phyloP scores from a whole-genome alignment of 1,284 basidiomycete species.

The Cutaneotrichosporon sp. region DNA sequence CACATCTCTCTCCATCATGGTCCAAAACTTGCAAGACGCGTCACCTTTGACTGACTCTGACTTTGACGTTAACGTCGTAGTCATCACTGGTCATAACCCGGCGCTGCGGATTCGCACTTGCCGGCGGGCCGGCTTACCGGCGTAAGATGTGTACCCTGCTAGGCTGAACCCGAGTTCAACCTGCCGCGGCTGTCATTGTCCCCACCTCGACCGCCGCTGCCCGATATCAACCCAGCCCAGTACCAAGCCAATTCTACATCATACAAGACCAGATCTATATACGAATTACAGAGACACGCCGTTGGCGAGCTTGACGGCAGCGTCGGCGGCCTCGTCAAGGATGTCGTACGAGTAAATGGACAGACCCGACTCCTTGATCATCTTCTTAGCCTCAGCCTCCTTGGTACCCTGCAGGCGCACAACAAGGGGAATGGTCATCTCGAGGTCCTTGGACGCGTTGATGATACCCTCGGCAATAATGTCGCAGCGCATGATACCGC shows the following conservation, averaged over 20 bases:
- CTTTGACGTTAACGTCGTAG: too few relatives aligned
- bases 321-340: slow-evolving; percentile 64
- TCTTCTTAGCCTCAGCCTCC: slow-evolving; percentile 89
- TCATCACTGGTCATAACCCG: too few relatives aligned
- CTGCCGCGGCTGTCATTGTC: too few relatives aligned
- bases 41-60: too few relatives aligned
- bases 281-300: not conserved
- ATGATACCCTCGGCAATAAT: slow-evolving; percentile 96
- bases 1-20: too few relatives aligned
- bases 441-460: slow-evolving; percentile 90
- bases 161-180: too few relatives aligned
- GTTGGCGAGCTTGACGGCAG: slow-evolving; percentile 71
- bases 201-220: too few relatives aligned
- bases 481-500: slow-evolving; percentile 97
- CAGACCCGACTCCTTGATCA: slow-evolving; percentile 87
- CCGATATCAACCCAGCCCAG: too few relatives aligned
- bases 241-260: slow-evolving; percentile 2
- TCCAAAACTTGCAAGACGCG: too few relatives aligned
- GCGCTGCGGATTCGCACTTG: too few relatives aligned
- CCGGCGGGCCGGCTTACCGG: too few relatives aligned
- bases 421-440: slow-evolving; percentile 80
- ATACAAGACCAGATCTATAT: slow-evolving; percentile 9
- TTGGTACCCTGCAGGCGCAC: slow-evolving; percentile 97
- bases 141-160: too few relatives aligned
- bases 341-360: slow-evolving; percentile 67